Evolutionary conservation across 2,329 filamentous ascomycete genomes (phyloP), one percentile per base, ranked within the genome.

Genomic region (Fusarium sterilihyphosum): DNA sequence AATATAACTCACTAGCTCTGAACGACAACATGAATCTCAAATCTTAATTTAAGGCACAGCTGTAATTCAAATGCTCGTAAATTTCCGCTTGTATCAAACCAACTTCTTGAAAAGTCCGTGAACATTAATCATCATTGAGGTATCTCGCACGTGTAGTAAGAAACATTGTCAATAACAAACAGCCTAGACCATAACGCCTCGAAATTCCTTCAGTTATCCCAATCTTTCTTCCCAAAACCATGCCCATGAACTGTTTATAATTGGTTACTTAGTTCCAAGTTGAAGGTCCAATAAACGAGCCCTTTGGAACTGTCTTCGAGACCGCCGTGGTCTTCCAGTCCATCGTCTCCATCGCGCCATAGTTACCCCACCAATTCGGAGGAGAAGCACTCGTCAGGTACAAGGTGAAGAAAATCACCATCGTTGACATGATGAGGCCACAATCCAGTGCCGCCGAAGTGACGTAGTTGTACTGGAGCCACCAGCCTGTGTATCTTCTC

Each of bases 401-500:
- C 35, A 94, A 83, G 3, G 90, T 87, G 75, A 93, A 89, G 84
- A 94, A 93, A 65, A 94, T 91, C 65, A 94, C 80, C 41, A 94
- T 87, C 0, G 91, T 92, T 40, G 87, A 88, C 26, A 94, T 80
- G 18, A 91, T 89, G 10, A 93, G 85, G 10, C 92, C 92, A 56
- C 88, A 89, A 80, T 94, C 92, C 43, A 94, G 84, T 3, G 90
- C 92, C 0, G 92, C 92, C 26, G 92, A 93, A 1, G 91, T 90
- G 78, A 94, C 87, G 80, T 94, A 94, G 84, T 94, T 94, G 84
- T 93, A 94, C 81, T 92, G 90, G 81, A 92, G 85, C 92, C 92
- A 94, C 92, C 92, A 94, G 40, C 91, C 92, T 8, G 87, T 88
- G 82, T 88, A 92, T 71, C 88, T 87, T 66, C 90, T 86, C 79